Conservation (phyloP, 495 filamentous ascomycete species). For the Astrothelium subdiscretum region DNA sequence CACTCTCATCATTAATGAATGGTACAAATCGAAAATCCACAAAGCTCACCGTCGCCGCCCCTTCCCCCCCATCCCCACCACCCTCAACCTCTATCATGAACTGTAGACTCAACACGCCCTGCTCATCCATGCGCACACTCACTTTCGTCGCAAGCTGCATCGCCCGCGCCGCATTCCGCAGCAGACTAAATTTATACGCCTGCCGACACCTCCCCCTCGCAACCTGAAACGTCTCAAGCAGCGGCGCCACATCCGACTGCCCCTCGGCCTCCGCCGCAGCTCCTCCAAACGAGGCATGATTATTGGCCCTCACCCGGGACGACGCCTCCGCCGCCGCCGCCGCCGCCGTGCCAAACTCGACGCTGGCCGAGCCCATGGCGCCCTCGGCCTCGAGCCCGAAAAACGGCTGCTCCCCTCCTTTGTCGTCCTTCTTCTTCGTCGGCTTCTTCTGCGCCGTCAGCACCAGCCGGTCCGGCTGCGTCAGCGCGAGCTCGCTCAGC, state of each 20-base stretch:
- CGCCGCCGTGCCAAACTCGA: conserved; percentile 57
- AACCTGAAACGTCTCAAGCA: conserved; percentile 69
- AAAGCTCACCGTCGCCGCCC: conserved; percentile 44
- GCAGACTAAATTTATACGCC: conserved; percentile 70
- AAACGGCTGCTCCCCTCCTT: too few species aligned
- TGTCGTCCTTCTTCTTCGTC: too few species aligned
- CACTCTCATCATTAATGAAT: conserved; percentile 42
- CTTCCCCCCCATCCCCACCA: conserved; percentile 22
- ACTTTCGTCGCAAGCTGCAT: conserved; percentile 90
- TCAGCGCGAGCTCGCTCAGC: conserved; percentile 69
- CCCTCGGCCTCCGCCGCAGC: conserved; percentile 16
- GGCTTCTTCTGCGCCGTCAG: conserved; percentile 44
- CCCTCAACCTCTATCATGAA: conserved; percentile 85
- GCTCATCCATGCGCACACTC: conserved; percentile 72
- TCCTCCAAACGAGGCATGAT: neutral
- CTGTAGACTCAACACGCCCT: conserved; percentile 86
- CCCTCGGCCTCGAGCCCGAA: conserved; percentile 65
- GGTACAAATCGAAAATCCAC: conserved; percentile 73
- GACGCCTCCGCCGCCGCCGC: neutral
- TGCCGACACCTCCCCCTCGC: conserved; percentile 34
- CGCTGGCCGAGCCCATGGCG: conserved; percentile 62
- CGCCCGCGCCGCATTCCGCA: conserved; percentile 70
- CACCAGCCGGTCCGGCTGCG: conserved; percentile 39
- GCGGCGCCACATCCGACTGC: conserved; percentile 30
- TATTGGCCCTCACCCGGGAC: neutral